phyloP scores from a whole-genome alignment of 73 alveolate species.

The Tetrahymena borealis region DNA sequence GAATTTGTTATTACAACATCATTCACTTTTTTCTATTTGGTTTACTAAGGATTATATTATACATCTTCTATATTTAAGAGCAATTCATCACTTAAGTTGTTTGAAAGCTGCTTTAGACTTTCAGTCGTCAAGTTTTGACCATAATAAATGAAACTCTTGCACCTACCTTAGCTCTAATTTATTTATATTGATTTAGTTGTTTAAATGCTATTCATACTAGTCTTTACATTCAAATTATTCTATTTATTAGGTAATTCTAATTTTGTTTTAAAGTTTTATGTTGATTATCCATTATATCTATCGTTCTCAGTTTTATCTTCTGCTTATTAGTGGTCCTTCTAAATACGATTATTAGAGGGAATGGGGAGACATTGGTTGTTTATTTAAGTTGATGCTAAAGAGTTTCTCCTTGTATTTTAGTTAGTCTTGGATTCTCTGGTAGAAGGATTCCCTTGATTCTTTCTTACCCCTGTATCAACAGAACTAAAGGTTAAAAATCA shows the following conservation, averaged over 20 bases:
- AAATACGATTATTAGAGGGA: neutral
- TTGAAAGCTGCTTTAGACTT: neutral
- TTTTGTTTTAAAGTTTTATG: no score
- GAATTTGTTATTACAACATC: no score
- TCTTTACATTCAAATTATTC: no score
- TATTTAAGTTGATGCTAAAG: neutral
- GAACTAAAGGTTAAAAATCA: neutral
- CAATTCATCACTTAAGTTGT: neutral
- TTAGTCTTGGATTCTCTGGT: neutral
- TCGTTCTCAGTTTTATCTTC: neutral
- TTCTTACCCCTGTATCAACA: slow-evolving; percentile 2
- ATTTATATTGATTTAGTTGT: no score
- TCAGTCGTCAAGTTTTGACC: neutral
- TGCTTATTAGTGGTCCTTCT: neutral
- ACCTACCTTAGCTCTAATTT: neutral
- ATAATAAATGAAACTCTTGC: neutral
- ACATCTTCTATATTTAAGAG: no score
- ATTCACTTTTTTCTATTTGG: no score
- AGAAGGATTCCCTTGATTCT: neutral
- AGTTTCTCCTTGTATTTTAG: neutral
- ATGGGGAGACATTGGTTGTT: neutral
- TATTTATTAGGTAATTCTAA: no score
- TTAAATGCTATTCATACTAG: no score
- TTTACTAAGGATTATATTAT: no score
- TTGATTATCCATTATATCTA: neutral